phyloP scores from a whole-genome alignment of 2,329 filamentous ascomycete genomes.

The Tolypocladium inflatum region DNA sequence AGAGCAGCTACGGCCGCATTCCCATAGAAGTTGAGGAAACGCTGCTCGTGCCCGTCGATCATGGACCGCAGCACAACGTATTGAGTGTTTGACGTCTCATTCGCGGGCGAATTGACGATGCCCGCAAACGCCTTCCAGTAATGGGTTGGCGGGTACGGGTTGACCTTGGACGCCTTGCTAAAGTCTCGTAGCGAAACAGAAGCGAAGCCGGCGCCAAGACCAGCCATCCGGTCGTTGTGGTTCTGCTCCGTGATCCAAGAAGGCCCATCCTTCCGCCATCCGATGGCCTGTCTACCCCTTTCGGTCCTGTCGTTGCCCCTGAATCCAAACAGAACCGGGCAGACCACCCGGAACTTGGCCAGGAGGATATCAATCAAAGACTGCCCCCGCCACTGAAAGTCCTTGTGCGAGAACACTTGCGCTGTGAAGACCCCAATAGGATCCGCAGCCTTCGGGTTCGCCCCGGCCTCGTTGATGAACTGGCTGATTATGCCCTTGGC shows the following conservation, averaged over 20 bases:
- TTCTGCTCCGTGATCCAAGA: conserved; percentile 56
- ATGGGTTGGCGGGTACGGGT: conserved; percentile 67
- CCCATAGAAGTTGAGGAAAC: conserved; percentile 76
- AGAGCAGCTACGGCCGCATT: conserved; percentile 64
- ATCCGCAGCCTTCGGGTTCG: conserved; percentile 58
- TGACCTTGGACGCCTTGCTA: conserved; percentile 54
- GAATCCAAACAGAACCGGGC: conserved; percentile 80
- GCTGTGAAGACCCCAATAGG: conserved; percentile 70
- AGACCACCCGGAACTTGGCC: conserved; percentile 70
- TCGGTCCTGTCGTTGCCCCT: conserved; percentile 66
- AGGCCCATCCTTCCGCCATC: conserved; percentile 58
- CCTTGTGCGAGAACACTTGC: conserved; percentile 61
- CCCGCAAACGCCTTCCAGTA: conserved; percentile 76
- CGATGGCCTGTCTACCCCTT: conserved; percentile 56
- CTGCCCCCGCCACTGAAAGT: conserved; percentile 57
- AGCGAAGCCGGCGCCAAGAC: conserved; percentile 75
- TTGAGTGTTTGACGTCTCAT: conserved; percentile 63
- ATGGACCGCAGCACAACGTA: conserved; percentile 61
- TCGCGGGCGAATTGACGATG: conserved; percentile 65
- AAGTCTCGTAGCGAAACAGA: conserved; percentile 79
- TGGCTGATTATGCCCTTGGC: conserved; percentile 65
- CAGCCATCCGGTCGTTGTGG: conserved; percentile 78
- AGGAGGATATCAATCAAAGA: conserved; percentile 76
- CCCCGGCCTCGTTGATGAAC: conserved; percentile 56
- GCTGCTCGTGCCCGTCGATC: conserved; percentile 62